Evolutionary conservation across 352 stramenopile genomes (phyloP).

Genomic region (Plasmopara halstedii): DNA sequence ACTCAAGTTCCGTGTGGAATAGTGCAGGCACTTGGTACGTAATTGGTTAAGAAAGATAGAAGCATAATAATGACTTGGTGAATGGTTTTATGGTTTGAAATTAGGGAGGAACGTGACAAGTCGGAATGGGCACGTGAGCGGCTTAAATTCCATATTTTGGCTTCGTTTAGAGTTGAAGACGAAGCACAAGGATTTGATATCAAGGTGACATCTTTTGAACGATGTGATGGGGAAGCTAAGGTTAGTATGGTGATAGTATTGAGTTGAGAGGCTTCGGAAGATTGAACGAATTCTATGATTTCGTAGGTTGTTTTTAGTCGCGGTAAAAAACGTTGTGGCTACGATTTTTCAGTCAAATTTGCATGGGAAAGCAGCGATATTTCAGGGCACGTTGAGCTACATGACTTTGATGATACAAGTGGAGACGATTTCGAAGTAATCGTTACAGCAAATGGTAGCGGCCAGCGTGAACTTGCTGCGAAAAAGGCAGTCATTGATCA

Average conservation of each 20-base stretch:
- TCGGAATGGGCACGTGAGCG: slow-evolving; percentile 68
- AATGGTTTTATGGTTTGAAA: not conserved
- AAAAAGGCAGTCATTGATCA: slow-evolving; percentile 51
- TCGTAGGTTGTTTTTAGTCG: slow-evolving; percentile 66
- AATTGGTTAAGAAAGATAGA: too few species aligned
- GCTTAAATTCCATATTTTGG: slow-evolving; percentile 64
- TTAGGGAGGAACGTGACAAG: slow-evolving; percentile 77
- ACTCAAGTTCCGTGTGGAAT: slow-evolving; percentile 73
- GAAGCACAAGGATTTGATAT: slow-evolving; percentile 38
- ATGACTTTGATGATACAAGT: slow-evolving; percentile 82
- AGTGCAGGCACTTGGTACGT: slow-evolving; percentile 68
- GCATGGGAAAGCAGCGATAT: slow-evolving; percentile 48
- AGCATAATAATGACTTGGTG: too few species aligned
- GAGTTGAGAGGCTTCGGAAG: too few species aligned
- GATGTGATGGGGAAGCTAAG: slow-evolving; percentile 77
- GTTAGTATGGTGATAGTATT: slow-evolving; percentile 14
- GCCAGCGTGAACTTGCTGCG: slow-evolving; percentile 39
- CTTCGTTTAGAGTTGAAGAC: slow-evolving; percentile 49
- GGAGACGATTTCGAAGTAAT: slow-evolving; percentile 74
- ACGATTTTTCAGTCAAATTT: slow-evolving; percentile 80
- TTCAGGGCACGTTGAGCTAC: slow-evolving; percentile 62
- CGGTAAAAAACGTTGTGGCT: slow-evolving; percentile 80
- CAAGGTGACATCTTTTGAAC: slow-evolving; percentile 52
- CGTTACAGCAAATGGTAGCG: slow-evolving; percentile 38
- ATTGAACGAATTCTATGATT: too few species aligned